Percentiles rank a stretch among this genome's conserved stretches.
Conservation (phyloP, 1,284 basidiomycete species). For the Heterobasidion parviporum region DNA sequence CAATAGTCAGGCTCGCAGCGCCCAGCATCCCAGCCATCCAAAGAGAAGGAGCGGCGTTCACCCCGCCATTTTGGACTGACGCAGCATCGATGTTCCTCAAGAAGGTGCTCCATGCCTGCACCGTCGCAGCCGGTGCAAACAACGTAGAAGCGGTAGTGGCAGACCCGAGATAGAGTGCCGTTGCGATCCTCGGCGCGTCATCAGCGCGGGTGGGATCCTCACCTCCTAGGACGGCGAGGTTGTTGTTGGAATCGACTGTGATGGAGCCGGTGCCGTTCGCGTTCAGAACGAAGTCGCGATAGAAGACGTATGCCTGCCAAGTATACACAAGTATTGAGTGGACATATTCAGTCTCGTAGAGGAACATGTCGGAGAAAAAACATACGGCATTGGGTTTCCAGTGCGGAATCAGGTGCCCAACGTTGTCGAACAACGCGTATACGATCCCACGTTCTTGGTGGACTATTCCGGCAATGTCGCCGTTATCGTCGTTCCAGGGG, state of each 20-base stretch:
- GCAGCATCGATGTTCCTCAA: constrained; percentile 1
- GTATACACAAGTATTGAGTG: too few relatives aligned
- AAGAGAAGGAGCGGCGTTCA: too few relatives aligned
- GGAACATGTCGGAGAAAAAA: not conserved
- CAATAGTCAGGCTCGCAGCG: too few relatives aligned
- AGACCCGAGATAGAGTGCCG: constrained; percentile 44
- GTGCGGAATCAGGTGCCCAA: constrained; percentile 51
- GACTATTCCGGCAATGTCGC: constrained; percentile 56
- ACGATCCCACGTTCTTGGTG: constrained; percentile 68
- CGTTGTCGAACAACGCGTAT: constrained; percentile 47
- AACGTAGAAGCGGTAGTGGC: constrained; percentile 41
- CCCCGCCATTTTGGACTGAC: too few relatives aligned
- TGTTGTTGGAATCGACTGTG: constrained; percentile 5
- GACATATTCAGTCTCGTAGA: not conserved
- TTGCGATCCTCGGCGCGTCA: constrained; percentile 38
- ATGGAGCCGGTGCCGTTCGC: constrained; percentile 6
- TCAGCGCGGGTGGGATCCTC: constrained; percentile 27
- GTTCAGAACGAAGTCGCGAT: constrained; percentile 9
- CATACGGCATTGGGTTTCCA: constrained; percentile 44
- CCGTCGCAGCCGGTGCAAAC: constrained; percentile 42
- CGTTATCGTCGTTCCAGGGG: constrained; percentile 51
- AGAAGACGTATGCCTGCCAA: constrained; percentile 8
- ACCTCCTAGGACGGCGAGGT: constrained; percentile 47
- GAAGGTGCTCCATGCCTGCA: constrained; percentile 40
- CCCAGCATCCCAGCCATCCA: too few relatives aligned